Evolutionary conservation across 1,284 basidiomycete genomes (phyloP).

Genomic region (Sphagnurus paluster): DNA sequence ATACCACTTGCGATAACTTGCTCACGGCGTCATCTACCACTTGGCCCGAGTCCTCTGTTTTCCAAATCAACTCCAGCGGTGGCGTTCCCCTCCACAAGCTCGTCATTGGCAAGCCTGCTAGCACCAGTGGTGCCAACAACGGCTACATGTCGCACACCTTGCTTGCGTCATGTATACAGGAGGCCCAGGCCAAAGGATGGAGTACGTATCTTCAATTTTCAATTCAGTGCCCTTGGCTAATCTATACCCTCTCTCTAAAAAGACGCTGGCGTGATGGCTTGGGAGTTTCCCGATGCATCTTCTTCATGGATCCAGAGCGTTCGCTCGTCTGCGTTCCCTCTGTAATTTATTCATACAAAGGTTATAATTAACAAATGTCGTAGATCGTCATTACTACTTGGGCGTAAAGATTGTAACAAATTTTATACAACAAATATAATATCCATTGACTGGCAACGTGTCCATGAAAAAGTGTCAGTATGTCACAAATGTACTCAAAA

Average conservation of each 20-base stretch:
- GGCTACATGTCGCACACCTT: constrained; percentile 53
- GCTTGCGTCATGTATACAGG: constrained; percentile 50
- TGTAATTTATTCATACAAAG: too few relatives aligned
- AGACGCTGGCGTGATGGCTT: constrained; percentile 13
- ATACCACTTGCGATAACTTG: constrained; percentile 51
- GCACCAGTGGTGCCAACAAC: constrained; percentile 40
- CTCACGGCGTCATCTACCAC: constrained; percentile 46
- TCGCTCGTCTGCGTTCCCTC: constrained; percentile 4
- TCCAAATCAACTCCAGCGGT: constrained; percentile 56
- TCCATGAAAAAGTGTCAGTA: too few relatives aligned
- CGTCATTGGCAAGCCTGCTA: constrained; percentile 60
- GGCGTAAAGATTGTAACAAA: too few relatives aligned
- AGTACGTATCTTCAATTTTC: background rate
- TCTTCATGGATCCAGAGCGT: constrained; percentile 9
- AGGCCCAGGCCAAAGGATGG: constrained; percentile 32
- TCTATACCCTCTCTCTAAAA: background rate
- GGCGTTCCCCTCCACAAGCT: constrained; percentile 44
- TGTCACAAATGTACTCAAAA: too few relatives aligned
- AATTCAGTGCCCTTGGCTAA: background rate
- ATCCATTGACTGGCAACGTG: too few relatives aligned
- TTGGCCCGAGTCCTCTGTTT: constrained; percentile 49
- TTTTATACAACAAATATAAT: too few relatives aligned
- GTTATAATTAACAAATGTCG: too few relatives aligned
- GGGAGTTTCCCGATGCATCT: constrained; percentile 8
- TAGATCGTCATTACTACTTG: too few relatives aligned